Evolutionary conservation across 257 asterid genomes (phyloP), one percentile per base, ranked within the genome.

Genomic region (Leonotis leonurus): DNA sequence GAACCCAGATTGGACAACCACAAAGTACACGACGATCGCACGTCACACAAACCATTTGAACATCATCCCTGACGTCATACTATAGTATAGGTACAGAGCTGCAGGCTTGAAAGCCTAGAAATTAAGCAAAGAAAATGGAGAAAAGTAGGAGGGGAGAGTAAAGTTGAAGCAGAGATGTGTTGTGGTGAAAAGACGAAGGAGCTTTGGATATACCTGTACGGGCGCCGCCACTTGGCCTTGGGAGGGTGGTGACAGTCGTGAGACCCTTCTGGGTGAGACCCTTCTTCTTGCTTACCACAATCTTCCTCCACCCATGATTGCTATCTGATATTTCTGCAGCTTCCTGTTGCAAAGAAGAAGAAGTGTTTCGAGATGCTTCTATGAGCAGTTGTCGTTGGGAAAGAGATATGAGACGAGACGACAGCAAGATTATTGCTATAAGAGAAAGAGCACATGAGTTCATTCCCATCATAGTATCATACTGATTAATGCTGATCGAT

Each of bases 241-340:
- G 70, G 68, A 49, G 1, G 56, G 60, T 9, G 14, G 43, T 3
- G 14, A 71, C 1, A n/a, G n/a, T n/a, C n/a, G n/a, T n/a, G n/a
- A 72, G 71, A 4, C 17, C 8, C 69, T 74, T 51, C 57, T 12
- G n/a, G n/a, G n/a, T n/a, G n/a, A 72, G 71, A 4, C 17, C 8
- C 69, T 74, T 51, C 57, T 12, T 67, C 68, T 71, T 76, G 5
- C 44, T 71, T 37, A 67, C 70, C 58, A 58, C 72, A 17, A 60
- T 57, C 13, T 71, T 52, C 71, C 62, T 51, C 57, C 59, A 18
- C 13, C 59, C 6, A 2, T 5, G 32, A 46, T 30, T 39, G 32
- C 64, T 22, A 41, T 18, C 70, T 10, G 13, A 30, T 14, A 41
- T 51, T 49, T 41, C 64, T 41, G 27, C n/a, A n/a, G n/a, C 46